Evolutionary conservation across 352 stramenopile species (phyloP).

Genomic region (Globisporangium okanoganense): DNA sequence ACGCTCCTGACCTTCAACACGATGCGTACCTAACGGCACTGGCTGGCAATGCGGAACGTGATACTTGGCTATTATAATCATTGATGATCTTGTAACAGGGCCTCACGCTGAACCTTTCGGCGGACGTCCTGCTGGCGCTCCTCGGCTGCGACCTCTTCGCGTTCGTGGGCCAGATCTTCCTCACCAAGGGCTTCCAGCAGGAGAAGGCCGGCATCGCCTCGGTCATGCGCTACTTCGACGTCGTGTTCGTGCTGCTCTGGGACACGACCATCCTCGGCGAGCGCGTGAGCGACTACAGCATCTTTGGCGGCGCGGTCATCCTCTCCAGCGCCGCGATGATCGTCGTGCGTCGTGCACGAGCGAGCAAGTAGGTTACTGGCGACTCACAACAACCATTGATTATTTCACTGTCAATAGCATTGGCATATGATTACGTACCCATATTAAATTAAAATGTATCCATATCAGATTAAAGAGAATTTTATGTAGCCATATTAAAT

Average conservation of each 20-base stretch:
- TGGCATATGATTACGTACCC: not conserved
- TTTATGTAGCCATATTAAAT: not conserved
- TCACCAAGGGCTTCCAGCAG: conserved; percentile 56
- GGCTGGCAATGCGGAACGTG: too few species aligned
- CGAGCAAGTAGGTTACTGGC: not conserved
- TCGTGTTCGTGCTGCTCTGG: conserved; percentile 60
- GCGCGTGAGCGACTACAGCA: not conserved
- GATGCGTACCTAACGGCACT: not conserved
- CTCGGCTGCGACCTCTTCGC: conserved; percentile 39
- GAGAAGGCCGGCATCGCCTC: conserved; percentile 58
- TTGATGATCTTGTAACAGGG: not conserved
- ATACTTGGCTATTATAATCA: too few species aligned
- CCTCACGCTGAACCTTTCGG: too few species aligned
- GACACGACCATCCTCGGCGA: conserved; percentile 49
- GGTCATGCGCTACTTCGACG: conserved; percentile 70
- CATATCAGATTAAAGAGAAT: not conserved
- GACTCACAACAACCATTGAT: too few species aligned
- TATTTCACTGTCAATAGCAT: too few species aligned
- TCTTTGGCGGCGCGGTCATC: not conserved
- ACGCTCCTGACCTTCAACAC: conserved; percentile 27
- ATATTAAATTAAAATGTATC: not conserved
- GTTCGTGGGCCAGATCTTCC: conserved; percentile 44
- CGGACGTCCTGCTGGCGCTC: conserved; percentile 33
- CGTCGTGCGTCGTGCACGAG: not conserved
- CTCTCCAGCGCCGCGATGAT: not conserved